A percentile compares a stretch with the other conserved stretches of the same genome.
Evolutionary conservation across 139 green algal species (phyloP).

Genomic region (Coccomyxa sp.): DNA sequence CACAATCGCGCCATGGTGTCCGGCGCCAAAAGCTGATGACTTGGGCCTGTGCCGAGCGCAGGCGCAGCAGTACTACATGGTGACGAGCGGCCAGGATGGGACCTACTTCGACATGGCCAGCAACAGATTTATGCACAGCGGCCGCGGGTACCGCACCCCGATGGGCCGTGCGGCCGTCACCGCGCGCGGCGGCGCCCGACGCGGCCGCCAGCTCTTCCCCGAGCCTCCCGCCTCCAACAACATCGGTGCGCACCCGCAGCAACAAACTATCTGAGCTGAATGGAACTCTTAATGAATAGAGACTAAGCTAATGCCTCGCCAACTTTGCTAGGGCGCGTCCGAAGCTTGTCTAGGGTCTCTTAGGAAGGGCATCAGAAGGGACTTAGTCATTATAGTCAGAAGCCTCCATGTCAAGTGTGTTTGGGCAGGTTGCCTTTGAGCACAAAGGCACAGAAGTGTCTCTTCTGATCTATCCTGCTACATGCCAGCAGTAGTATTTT

Average conservation of each 20-base stretch:
- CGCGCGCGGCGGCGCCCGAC: too few species aligned
- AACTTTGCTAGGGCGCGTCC: not conserved
- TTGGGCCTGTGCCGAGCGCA: not conserved
- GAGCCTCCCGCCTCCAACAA: not conserved
- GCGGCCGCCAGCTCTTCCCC: too few species aligned
- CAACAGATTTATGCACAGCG: not conserved
- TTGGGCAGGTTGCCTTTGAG: too few species aligned
- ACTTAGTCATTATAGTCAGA: too few species aligned
- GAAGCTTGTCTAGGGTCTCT: too few species aligned
- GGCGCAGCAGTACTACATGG: not conserved
- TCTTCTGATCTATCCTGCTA: too few species aligned
- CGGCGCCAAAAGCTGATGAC: not conserved
- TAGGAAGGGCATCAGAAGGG: too few species aligned
- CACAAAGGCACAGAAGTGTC: too few species aligned
- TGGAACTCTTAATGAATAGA: not conserved
- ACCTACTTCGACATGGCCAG: not conserved
- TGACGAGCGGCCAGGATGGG: not conserved
- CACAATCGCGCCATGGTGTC: too few species aligned
- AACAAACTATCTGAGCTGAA: not conserved
- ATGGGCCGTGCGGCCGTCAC: not conserved
- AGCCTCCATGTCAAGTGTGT: too few species aligned
- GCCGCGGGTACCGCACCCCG: not conserved
- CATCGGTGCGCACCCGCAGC: not conserved
- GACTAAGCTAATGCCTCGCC: not conserved
- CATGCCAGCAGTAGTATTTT: too few species aligned